These are phyloP conservation scores for Lentinula guzmanii DNA, from an alignment of 768 basidiomycete genomes.

Conservation along the genomic window DNA sequence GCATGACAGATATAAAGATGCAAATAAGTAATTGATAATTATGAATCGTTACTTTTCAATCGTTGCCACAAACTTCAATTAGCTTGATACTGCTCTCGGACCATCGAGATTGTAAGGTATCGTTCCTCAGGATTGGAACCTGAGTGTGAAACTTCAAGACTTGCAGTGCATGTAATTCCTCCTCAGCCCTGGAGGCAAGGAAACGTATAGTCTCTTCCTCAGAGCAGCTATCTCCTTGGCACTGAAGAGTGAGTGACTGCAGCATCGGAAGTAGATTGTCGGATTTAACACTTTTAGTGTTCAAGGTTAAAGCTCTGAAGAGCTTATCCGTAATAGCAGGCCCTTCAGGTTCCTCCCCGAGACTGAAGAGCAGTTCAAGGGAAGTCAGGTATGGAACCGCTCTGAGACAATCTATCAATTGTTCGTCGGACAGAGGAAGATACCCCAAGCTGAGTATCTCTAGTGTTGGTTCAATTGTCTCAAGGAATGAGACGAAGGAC, in stretches of 20 bases:
- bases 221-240: slow-evolving; percentile 26
- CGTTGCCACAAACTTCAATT: neutral
- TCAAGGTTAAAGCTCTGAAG: slow-evolving; percentile 16
- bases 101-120: neutral
- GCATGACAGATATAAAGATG: no score
- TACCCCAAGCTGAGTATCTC: slow-evolving; percentile 27
- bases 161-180: slow-evolving; percentile 12
- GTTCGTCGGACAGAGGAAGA: slow-evolving; percentile 28
- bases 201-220: slow-evolving; percentile 20
- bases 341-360: slow-evolving; percentile 25
- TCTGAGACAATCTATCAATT: slow-evolving; percentile 25
- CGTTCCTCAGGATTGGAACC: slow-evolving; percentile 5
- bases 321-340: slow-evolving; percentile 28
- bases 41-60: neutral
- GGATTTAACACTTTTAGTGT: neutral
- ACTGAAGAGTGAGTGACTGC: slow-evolving; percentile 23
- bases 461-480: slow-evolving; percentile 20
- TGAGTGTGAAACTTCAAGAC: slow-evolving; percentile 22
- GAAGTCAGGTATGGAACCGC: slow-evolving; percentile 21
- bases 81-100: neutral
- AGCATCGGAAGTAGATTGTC: slow-evolving; percentile 18
- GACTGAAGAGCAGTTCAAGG: slow-evolving; percentile 28
- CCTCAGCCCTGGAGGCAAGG: slow-evolving; percentile 23
- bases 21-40: no score
- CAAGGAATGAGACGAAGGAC: slow-evolving; percentile 24